Base-by-base conservation (phyloP, 1,139 yeast species). In the Pichia sp. region DNA sequence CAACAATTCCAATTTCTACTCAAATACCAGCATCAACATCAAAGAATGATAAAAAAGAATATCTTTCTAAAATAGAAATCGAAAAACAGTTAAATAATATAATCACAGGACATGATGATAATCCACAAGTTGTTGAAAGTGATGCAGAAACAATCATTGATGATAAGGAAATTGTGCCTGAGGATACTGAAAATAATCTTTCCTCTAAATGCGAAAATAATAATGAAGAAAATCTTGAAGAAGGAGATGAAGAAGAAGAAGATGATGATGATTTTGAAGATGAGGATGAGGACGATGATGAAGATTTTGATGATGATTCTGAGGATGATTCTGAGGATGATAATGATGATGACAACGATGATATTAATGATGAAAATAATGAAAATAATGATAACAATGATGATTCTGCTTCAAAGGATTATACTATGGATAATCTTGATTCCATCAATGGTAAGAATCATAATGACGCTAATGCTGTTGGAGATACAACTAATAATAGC, bases 111-210 rank as follows among this genome's bases (percentile, higher is more conserved):
- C 28, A 25, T 20, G 30, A 28, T 26, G 20, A n/a, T 16, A 27
- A 34, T 32, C 20, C 26, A 16, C 27, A 25, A 43, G 29, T 9
- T 5, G 35, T 37, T 9, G 54, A 48, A 35, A 57, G 61, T 43
- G 61, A 57, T 46, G 47, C 60, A 3, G 61, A 57, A 38, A 57
- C 61, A 1, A 47, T 56, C 25, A 47, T 51, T 10, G 58, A 51
- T 5, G 43, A 40, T 16, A 16, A 16, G 16, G 16, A 16, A 16
- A 16, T 16, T 16, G 16, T 16, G 8, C n/a, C 30, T 6, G n/a
- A 4, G 8, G 41, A 33, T 23, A 25, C 8, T 6, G 9, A 20
- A 6, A 26, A 34, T 23, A 16, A 24, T 4, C 25, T 29, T 33
- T 12, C 30, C 30, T 1, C 22, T 20, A 2, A 36, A 26, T 12